Evolutionary conservation across 106 monocot genomes (phyloP), one percentile per base, ranked within the genome.

Genomic region (Amphibolis antarctica): DNA sequence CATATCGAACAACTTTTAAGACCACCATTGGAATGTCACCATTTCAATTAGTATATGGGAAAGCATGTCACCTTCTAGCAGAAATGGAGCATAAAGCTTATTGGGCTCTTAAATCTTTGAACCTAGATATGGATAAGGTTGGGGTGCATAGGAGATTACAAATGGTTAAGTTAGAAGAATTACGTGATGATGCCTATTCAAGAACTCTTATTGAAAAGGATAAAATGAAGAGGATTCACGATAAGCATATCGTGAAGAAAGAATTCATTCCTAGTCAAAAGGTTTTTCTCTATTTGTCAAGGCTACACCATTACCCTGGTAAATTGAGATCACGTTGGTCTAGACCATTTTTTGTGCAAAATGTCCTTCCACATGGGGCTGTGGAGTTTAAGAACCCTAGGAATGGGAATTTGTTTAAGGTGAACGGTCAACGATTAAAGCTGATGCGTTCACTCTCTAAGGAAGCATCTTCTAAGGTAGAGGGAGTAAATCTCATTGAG

Each of bases 1-100:
- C 30, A 10, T 67, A 67, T 42, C 1, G 67, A 29, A 54, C 30
- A 1, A 10, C 54, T 28, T 67, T 52, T n/a, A 67, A 54, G 12
- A 55, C 20, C 1, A 25, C 28, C 10, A n/a, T 67, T 3, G 30
- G 67, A 54, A 54, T 54, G 54, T 67, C 67, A 15, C 54, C 54
- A 5, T 67, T 55, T 19, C 5, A 49, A 31, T 28, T 67, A 5
- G 36, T 67, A 13, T 55, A 28, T 42, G 54, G 50, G 0, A 54
- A 53, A 10, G 15, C 50, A 9, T 67, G 50, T 42, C 67, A 67
- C 43, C 21, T 36, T 17, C 53, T 22, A 6, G 0, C 55, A 9
- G 31, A 67, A 28, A 22, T 67, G 12, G 42, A 29, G 18, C 30
- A 67, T 42, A 13, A 48, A n/a, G 30, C 42, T 9, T 22, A 18